Evolutionary conservation across 2,329 filamentous ascomycete genomes (phyloP), one percentile per base, ranked within the genome.

Genomic region (Trichoderma sp.): DNA sequence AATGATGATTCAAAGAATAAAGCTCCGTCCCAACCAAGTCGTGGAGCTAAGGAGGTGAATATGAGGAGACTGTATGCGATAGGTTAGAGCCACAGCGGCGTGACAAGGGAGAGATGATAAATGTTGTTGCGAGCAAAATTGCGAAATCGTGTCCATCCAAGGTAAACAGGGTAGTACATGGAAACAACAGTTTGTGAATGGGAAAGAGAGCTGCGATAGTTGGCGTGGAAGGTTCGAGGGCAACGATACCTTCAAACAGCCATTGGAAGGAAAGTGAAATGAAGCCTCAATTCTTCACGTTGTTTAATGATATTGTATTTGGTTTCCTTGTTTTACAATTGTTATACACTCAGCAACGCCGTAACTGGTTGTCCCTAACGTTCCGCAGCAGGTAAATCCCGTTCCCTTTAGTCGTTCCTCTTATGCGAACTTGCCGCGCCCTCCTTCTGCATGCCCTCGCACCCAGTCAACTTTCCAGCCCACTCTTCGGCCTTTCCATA

Each of bases 381-480:
- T 32, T 36, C 15, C 18, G 24, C 12, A 26, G 21, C 18, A 58
- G 18, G 30, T 43, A 6, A 14, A 18, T 18, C 4, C 34, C 3
- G 2, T 18, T 34, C 12, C 24, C 57, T 62, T 53, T 18, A 68
- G 12, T 68, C 64, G 9, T 34, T 68, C 70, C 79, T 81, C 64
- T 67, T 57, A 6, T 53, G 26, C 14, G 64, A 39, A 76, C 87
- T 90, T 21, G 83, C 84, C 15, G 82, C 83, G 0, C 90, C 90
- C 79, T 92, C 90, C 70, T 86, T 84, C 80, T 87, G 82, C 91
- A 93, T 93, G 0, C 91, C 91, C 79, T 91, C 88, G 74, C 91
- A 93, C 0, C 91, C 91, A 0, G 88, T 86, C 0, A 87, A 80
- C 77, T 87, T 88, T 6, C 91, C 91, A 0, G 89, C 87, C 62